These are phyloP conservation scores for Eucalyptus leucophloia DNA, from an alignment of 345 rosid genomes.

Conservation along the genomic window DNA sequence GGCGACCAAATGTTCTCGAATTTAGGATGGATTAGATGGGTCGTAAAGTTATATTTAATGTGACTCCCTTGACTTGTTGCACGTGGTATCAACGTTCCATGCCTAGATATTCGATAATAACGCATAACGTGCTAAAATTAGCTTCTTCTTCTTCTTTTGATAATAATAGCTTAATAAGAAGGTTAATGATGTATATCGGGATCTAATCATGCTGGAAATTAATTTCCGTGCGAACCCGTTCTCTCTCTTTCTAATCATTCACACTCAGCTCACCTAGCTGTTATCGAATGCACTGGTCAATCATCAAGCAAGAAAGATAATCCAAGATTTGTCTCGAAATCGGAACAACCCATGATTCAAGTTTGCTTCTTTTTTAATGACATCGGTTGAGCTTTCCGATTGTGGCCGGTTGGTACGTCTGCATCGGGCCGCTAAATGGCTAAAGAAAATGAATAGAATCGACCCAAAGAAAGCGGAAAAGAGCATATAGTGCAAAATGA, in stretches of 20 bases:
- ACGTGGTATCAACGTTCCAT: not conserved
- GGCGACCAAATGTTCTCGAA: not conserved
- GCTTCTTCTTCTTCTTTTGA: not conserved
- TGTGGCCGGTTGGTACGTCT: not conserved
- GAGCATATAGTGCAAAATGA: not conserved
- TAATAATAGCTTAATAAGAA: not conserved
- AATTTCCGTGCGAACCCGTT: not conserved
- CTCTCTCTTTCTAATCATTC: not conserved
- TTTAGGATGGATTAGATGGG: not conserved
- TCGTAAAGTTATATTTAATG: not conserved
- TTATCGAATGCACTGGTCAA: not conserved
- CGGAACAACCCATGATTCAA: not conserved
- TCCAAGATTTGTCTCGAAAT: not conserved
- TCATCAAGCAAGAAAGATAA: not conserved
- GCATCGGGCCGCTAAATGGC: not conserved
- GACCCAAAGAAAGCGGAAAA: not conserved
- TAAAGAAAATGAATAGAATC: not conserved
- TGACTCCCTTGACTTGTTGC: not conserved
- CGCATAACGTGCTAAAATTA: not conserved
- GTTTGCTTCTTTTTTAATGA: not conserved
- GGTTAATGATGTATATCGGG: not conserved
- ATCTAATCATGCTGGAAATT: not conserved
- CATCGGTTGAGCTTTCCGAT: not conserved
- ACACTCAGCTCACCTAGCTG: not conserved
- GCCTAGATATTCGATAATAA: not conserved